phyloP scores from a whole-genome alignment of 2,329 filamentous ascomycete genomes.

The Dissoconium aciculare region DNA sequence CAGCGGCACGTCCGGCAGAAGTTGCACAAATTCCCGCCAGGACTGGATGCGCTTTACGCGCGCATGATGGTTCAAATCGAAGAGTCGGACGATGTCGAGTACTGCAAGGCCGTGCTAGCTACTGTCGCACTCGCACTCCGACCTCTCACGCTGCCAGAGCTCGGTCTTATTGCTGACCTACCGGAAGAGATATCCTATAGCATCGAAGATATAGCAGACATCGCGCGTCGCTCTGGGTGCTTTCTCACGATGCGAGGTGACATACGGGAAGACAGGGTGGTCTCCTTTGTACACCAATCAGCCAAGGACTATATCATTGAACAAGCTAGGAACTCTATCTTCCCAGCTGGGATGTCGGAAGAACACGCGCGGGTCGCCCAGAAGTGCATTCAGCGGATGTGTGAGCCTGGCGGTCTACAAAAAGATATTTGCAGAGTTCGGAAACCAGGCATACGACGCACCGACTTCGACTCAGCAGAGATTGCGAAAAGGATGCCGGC shows the following conservation, averaged over 20 bases:
- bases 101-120: slow-evolving; percentile 25
- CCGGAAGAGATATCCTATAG: no score
- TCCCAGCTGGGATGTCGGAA: slow-evolving; percentile 17
- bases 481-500: slow-evolving; percentile 17
- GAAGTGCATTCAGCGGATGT: slow-evolving; percentile 8
- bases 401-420: neutral
- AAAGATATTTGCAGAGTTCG: slow-evolving; percentile 3
- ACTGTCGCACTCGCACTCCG: no score
- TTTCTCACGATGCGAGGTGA: slow-evolving; percentile 24
- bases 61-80: slow-evolving; percentile 26
- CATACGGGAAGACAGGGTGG: slow-evolving; percentile 6
- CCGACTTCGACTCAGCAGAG: neutral
- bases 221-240: slow-evolving; percentile 27
- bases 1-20: slow-evolving; percentile 8
- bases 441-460: slow-evolving; percentile 2
- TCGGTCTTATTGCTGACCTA: no score
- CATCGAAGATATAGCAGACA: slow-evolving; percentile 19
- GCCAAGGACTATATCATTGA: slow-evolving; percentile 30
- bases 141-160: no score
- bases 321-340: slow-evolving; percentile 13
- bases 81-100: slow-evolving; percentile 15
- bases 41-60: slow-evolving; percentile 26
- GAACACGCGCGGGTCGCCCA: slow-evolving; percentile 4
- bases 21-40: slow-evolving; percentile 21
- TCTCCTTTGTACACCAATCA: slow-evolving; percentile 31